These are phyloP conservation scores for Aureobasidium sp. DNA, from an alignment of 2,329 filamentous ascomycete species.

Conservation along the genomic window DNA sequence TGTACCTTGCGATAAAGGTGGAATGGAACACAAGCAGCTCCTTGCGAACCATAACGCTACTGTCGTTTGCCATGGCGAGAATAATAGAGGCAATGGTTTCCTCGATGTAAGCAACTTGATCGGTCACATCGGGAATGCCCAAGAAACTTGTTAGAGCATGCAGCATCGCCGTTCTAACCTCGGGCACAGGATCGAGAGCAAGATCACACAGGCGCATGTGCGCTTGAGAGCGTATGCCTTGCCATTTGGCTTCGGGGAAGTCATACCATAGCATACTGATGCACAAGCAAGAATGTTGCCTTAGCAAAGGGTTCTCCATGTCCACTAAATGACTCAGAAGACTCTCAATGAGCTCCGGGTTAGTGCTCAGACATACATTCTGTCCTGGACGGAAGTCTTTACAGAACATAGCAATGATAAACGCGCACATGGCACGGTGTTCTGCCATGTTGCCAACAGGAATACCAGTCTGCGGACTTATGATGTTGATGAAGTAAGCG, in stretches of 20 bases:
- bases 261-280: constrained; percentile 92
- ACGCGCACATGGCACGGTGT: constrained; percentile 97
- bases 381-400: constrained; percentile 89
- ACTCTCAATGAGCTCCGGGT: constrained; percentile 80
- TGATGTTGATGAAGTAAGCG: constrained; percentile 88
- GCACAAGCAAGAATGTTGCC: constrained; percentile 94
- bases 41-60: constrained; percentile 86
- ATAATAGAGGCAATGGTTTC: constrained; percentile 84
- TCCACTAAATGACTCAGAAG: constrained; percentile 79
- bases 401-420: constrained; percentile 95
- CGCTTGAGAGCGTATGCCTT: constrained; percentile 81
- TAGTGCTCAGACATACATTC: constrained; percentile 78
- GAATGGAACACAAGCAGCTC: constrained; percentile 92
- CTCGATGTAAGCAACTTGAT: constrained; percentile 83
- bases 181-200: constrained; percentile 76
- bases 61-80: constrained; percentile 85
- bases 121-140: constrained; percentile 83
- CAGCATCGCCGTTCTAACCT: constrained; percentile 87
- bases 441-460: constrained; percentile 77
- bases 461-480: constrained; percentile 63
- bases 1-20: constrained; percentile 79
- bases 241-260: constrained; percentile 88
- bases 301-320: constrained; percentile 74
- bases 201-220: constrained; percentile 72
- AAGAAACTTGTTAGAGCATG: constrained; percentile 91